A percentile compares a stretch with the other conserved stretches of the same genome.
phyloP scores from a whole-genome alignment of 2,329 filamentous ascomycete genomes.

The Paecilomyces fulvus region DNA sequence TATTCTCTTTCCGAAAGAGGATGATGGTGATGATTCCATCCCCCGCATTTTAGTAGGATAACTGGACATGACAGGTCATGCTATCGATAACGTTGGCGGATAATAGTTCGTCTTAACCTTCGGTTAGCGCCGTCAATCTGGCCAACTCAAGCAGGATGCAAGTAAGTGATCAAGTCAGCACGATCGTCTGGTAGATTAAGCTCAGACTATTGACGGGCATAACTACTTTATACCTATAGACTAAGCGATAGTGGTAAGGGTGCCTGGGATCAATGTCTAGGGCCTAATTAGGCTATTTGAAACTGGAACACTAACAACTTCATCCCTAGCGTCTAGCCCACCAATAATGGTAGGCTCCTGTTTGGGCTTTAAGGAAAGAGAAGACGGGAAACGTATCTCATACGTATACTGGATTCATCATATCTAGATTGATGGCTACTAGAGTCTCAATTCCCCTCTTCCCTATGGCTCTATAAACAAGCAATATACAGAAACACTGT shows the following conservation, averaged over 20 bases:
- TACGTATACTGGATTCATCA: too few species aligned
- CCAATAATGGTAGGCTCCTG: background rate
- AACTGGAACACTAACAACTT: background rate
- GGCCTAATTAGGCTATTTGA: background rate
- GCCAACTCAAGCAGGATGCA: background rate
- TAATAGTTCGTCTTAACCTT: background rate
- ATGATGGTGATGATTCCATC: too few species aligned
- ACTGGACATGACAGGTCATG: background rate
- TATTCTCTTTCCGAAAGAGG: too few species aligned
- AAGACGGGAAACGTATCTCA: background rate
- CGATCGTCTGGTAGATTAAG: background rate
- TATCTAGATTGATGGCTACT: too few species aligned
- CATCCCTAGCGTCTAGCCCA: background rate
- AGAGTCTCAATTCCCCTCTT: too few species aligned
- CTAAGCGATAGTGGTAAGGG: background rate
- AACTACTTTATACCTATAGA: background rate
- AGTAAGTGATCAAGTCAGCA: background rate
- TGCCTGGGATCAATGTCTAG: background rate
- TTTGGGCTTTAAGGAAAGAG: background rate
- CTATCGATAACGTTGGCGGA: background rate
- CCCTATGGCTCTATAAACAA: too few species aligned
- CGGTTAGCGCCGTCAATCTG: background rate
- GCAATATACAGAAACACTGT: too few species aligned
- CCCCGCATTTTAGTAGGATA: too few species aligned
- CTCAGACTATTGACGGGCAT: background rate